phyloP scores from a whole-genome alignment of 169 alveolate genomes.

The Plasmodium fragile region DNA sequence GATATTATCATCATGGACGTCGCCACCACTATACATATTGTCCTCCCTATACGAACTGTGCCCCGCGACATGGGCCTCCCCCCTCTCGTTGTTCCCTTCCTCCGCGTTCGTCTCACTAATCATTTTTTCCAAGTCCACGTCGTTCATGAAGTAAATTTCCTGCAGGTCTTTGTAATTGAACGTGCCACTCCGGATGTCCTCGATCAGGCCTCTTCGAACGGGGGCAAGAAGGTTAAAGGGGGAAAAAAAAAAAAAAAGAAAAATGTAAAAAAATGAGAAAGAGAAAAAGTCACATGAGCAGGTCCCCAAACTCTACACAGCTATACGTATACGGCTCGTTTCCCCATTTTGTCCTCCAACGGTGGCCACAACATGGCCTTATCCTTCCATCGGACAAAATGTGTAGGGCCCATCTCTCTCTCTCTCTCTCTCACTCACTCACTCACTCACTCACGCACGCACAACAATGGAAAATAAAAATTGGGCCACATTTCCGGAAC shows the following conservation, averaged over 20 bases:
- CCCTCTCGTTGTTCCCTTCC: not conserved
- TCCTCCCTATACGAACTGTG: not conserved
- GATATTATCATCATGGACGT: not conserved
- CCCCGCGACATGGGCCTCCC: not conserved
- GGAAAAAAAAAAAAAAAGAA: not conserved
- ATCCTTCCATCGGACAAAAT: not conserved
- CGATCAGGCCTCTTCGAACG: slow-evolving; percentile 22
- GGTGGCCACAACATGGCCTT: not conserved
- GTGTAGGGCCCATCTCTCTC: not conserved
- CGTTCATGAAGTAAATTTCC: slow-evolving; percentile 60
- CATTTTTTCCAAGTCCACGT: slow-evolving; percentile 17
- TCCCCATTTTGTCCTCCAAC: not conserved
- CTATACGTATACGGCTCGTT: not conserved
- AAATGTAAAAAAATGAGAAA: not conserved
- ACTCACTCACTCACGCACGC: too few relatives aligned
- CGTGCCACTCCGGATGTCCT: slow-evolving; percentile 37
- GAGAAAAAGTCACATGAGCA: not conserved
- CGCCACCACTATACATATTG: not conserved
- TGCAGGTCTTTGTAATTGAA: slow-evolving; percentile 45
- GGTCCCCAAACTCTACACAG: not conserved
- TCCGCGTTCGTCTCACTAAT: slow-evolving; percentile 19
- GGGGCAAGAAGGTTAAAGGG: not conserved
- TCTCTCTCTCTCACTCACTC: too few relatives aligned
- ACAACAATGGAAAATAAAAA: not conserved
- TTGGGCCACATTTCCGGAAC: not conserved